Percentiles rank a stretch among this genome's conserved stretches.
These are phyloP conservation scores for Pleochaeta shiraiana DNA, from an alignment of 2,329 filamentous ascomycete species.

Conservation along the genomic window DNA sequence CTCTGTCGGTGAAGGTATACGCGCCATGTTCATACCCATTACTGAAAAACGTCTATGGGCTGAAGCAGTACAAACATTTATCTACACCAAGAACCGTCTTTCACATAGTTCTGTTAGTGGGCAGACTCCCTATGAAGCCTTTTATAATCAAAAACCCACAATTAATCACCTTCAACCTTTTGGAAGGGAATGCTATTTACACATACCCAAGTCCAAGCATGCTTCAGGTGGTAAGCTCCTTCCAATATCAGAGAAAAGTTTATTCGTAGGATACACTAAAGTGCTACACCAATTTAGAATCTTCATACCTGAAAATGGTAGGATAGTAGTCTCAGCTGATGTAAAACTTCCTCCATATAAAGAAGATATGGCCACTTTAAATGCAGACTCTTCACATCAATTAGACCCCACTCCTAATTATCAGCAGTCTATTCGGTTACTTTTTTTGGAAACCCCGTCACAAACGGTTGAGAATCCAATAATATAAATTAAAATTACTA, in stretches of 20 bases:
- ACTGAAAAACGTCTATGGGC: not conserved
- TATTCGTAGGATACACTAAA: constrained; percentile 2
- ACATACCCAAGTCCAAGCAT: not conserved
- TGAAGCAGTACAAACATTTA: constrained; percentile 1
- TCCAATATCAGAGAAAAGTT: not conserved
- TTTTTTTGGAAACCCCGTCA: not conserved
- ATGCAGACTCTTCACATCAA: not conserved
- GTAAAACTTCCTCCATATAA: not conserved
- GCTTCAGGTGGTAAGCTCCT: not conserved
- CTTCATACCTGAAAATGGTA: not conserved
- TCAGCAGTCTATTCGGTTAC: not conserved
- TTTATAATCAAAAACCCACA: not conserved
- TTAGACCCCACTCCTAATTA: not conserved
- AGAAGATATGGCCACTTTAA: not conserved
- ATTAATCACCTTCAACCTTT: not conserved
- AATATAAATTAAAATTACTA: not conserved
- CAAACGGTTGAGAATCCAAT: not conserved
- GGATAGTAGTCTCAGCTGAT: not conserved
- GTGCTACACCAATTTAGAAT: not conserved
- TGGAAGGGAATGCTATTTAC: not conserved
- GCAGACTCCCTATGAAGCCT: constrained; percentile 2
- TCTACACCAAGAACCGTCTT: not conserved
- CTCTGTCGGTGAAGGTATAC: not conserved
- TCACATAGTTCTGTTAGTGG: not conserved
- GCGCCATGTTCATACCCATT: not conserved